phyloP scores from a whole-genome alignment of 2,329 filamentous ascomycete species.

The Dothistroma septosporum region DNA sequence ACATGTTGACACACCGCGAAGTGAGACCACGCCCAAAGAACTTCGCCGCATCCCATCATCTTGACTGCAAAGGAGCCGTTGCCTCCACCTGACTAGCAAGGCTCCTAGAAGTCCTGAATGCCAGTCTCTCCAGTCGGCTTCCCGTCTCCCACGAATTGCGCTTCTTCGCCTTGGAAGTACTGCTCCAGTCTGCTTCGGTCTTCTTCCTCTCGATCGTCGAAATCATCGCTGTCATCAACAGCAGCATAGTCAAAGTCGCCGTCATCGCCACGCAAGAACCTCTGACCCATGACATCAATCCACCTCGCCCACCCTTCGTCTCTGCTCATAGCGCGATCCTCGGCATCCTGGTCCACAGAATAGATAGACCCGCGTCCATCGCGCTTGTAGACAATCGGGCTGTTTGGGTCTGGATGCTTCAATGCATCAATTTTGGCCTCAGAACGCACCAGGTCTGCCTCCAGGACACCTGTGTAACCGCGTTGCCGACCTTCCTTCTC shows the following conservation, averaged over 20 bases:
- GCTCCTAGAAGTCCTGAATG: slow-evolving; percentile 44
- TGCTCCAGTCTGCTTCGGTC: slow-evolving; percentile 63
- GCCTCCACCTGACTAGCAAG: background rate
- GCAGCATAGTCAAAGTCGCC: slow-evolving; percentile 70
- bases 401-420: slow-evolving; percentile 49
- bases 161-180: slow-evolving; percentile 75
- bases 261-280: slow-evolving; percentile 72
- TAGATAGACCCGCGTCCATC: slow-evolving; percentile 54
- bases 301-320: slow-evolving; percentile 67
- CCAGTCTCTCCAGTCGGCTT: slow-evolving; percentile 44
- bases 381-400: slow-evolving; percentile 48
- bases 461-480: slow-evolving; percentile 73
- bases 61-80: background rate
- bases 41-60: background rate
- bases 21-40: background rate
- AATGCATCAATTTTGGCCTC: slow-evolving; percentile 69
- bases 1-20: background rate
- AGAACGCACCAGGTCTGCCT: slow-evolving; percentile 70
- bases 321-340: slow-evolving; percentile 53
- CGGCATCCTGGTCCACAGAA: slow-evolving; percentile 53
- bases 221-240: slow-evolving; percentile 69
- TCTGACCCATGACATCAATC: slow-evolving; percentile 65
- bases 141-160: slow-evolving; percentile 32
- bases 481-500: slow-evolving; percentile 68
- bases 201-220: slow-evolving; percentile 61